phyloP scores from a whole-genome alignment of 2,329 filamentous ascomycete species.

The Ceratocystiopsis sp. region DNA sequence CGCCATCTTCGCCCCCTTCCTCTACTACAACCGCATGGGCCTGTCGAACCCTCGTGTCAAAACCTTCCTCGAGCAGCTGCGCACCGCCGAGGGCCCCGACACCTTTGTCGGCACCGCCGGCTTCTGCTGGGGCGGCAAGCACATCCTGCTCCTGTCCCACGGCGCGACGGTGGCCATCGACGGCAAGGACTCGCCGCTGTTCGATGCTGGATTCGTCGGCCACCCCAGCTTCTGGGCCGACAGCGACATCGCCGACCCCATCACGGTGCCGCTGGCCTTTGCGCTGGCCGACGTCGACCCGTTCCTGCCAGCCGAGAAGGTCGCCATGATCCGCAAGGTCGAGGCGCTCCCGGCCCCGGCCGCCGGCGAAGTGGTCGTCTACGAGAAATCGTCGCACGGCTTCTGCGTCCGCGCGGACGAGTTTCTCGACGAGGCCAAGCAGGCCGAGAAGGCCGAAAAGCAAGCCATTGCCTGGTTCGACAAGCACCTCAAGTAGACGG shows the following conservation, averaged over 20 bases:
- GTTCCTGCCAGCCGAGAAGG: conserved; percentile 17
- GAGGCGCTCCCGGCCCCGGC: conserved; percentile 14
- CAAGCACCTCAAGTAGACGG: conserved; percentile 1
- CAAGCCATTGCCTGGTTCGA: conserved; percentile 20
- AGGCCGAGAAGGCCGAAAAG: conserved; percentile 16
- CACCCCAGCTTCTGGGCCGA: not conserved
- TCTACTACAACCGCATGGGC: conserved; percentile 15
- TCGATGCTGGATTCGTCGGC: not conserved
- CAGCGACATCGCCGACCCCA: conserved; percentile 27
- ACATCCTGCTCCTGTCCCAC: conserved; percentile 30
- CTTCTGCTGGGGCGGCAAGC: conserved; percentile 47
- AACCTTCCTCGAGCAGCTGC: conserved; percentile 21
- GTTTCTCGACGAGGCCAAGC: conserved; percentile 11
- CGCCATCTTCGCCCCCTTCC: conserved; percentile 15
- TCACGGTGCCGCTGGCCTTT: conserved; percentile 27
- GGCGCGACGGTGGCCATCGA: conserved; percentile 10
- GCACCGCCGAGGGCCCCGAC: conserved; percentile 14
- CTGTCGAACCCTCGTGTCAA: conserved; percentile 18
- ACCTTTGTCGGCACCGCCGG: conserved; percentile 33
- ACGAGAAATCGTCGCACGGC: conserved; percentile 23
- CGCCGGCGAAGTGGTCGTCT: conserved; percentile 21
- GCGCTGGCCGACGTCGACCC: conserved; percentile 28
- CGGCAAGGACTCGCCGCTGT: conserved; percentile 21
- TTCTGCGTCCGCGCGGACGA: conserved; percentile 21
- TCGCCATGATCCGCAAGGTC: conserved; percentile 18